A percentile compares a stretch with the other conserved stretches of the same genome.
phyloP scores from a whole-genome alignment of 306 rosid species.

The Sicyos edulis region DNA sequence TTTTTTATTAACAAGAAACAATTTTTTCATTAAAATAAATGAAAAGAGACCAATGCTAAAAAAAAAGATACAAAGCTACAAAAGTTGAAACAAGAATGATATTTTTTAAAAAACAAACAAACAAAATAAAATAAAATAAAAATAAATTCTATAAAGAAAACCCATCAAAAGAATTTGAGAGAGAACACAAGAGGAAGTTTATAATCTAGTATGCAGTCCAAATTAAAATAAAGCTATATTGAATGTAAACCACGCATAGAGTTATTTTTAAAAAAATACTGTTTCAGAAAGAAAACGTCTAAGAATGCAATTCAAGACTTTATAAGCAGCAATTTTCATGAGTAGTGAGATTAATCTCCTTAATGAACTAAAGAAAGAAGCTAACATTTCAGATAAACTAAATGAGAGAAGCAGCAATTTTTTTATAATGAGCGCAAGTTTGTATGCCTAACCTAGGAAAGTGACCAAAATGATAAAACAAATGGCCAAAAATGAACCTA shows the following conservation, averaged over 20 bases:
- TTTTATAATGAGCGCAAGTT: neutral
- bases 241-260: neutral
- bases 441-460: neutral
- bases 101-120: too few relatives aligned
- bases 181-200: neutral
- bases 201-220: neutral
- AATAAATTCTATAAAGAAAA: neutral
- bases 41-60: neutral
- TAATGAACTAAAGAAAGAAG: neutral
- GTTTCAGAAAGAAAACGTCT: neutral
- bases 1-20: neutral
- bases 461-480: conserved; percentile 9
- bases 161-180: neutral
- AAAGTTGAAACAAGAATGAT: neutral
- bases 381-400: neutral
- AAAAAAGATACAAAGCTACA: neutral
- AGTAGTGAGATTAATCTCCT: neutral
- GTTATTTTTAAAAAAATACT: neutral
- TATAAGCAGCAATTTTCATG: neutral
- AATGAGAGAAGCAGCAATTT: neutral
- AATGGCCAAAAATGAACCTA: conserved; percentile 5
- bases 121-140: too few relatives aligned
- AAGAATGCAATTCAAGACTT: conserved; percentile 17
- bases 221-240: neutral
- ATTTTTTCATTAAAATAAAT: neutral